A percentile compares a stretch with the other conserved stretches of the same genome.
Conservation (phyloP, 768 basidiomycete genomes). For the Suillus subluteus region DNA sequence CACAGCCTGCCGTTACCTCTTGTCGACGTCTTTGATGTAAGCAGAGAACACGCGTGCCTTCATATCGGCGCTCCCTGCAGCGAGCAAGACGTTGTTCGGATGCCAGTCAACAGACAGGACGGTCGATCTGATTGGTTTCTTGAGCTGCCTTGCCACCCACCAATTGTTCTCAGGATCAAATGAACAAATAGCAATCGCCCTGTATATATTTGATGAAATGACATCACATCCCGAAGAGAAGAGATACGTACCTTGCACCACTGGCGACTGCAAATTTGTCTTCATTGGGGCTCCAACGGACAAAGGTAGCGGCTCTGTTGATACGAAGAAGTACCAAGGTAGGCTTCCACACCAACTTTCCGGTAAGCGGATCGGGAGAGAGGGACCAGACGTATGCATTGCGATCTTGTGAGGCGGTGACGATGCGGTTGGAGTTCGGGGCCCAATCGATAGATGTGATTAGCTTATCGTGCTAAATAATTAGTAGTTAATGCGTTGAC, state of each 20-base stretch:
- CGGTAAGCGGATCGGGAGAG: conserved; percentile 71
- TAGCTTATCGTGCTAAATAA: conserved; percentile 89
- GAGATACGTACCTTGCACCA: conserved; percentile 74
- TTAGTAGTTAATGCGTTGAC: conserved; percentile 5
- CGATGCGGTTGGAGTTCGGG: conserved; percentile 93
- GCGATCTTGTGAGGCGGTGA: conserved; percentile 97
- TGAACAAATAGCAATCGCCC: conserved; percentile 94
- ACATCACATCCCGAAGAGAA: background rate
- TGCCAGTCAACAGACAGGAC: conserved; percentile 97
- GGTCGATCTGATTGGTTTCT: conserved; percentile 96
- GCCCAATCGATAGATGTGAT: conserved; percentile 99
- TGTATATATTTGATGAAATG: conserved; percentile 30
- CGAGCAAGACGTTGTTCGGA: conserved; percentile 96
- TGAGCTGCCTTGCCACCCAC: conserved; percentile 97
- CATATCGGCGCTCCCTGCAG: conserved; percentile 97
- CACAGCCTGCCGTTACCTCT: conserved; percentile 56
- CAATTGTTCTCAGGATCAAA: conserved; percentile 98
- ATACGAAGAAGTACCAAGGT: conserved; percentile 94
- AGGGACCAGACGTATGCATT: conserved; percentile 99
- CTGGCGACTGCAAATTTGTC: conserved; percentile 99
- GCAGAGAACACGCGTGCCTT: conserved; percentile 98
- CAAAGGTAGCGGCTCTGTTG: conserved; percentile 94
- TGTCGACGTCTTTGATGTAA: conserved; percentile 97
- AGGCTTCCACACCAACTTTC: conserved; percentile 85
- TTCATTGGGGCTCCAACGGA: conserved; percentile 96